Base-by-base conservation (phyloP, 768 basidiomycete genomes). In the Guyanaporus albipodus region DNA sequence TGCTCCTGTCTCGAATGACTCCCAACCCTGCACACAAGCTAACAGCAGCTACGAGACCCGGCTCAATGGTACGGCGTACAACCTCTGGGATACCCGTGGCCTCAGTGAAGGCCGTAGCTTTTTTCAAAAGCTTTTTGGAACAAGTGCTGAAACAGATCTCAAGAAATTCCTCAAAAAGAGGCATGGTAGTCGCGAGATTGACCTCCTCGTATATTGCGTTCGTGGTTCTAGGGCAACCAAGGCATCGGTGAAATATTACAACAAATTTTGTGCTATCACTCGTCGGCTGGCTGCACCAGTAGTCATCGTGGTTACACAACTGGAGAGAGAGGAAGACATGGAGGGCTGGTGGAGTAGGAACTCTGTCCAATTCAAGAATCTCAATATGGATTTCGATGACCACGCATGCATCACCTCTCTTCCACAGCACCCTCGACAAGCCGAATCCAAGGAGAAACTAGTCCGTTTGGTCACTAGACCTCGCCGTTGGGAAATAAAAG, bases 171-270 rank as follows among this genome's bases (percentile, higher is more conserved):
- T 63, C 15, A 38, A 54, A 27, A 49, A 60, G 39, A 55, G 57
- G 6, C 51, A 60, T 15, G n/a, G 17, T 10, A 44, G 15, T 15
- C 50, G 40, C 1, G 70, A 72, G 7, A 54, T 75, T 18, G 66
- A 60, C 56, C 70, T 75, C 31, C 67, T 75, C 10, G 61, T 74
- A 2, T 73, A 59, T 46, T 66, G 66, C 44, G 59, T 72, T 51
- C 66, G 60, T 8, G 68, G 62, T 5, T 59, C 69, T 4, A 61
- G 71, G 46, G 64, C 68, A 33, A 62, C 53, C 24, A 47, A 59
- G 12, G 52, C 61, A 3, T 46, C 53, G 10, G 46, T 52, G 24
- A 59, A 58, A 37, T 67, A 69, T 48, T 74, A 71, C 51, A 45
- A 55, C 10, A 48, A 58, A 6, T 66, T 73, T 50, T 61, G 63